Conservation (phyloP, 768 basidiomycete genomes). For the Panaeolus cyanescens region DNA sequence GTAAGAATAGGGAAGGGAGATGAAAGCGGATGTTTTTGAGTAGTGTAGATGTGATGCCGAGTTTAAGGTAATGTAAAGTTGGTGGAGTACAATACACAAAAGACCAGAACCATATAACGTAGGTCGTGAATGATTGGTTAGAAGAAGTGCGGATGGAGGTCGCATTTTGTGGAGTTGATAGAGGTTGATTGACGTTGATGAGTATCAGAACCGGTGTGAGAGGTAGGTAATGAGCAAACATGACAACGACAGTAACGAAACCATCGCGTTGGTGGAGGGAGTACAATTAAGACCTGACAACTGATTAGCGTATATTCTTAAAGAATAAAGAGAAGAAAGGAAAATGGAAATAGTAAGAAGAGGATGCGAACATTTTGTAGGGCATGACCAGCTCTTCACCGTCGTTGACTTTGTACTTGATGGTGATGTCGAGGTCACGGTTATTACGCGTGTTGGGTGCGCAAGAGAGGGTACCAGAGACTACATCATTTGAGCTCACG, state of each 20-base stretch:
- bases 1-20: slow-evolving; percentile 3
- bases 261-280: slow-evolving; percentile 11
- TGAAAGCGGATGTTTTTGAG: not conserved
- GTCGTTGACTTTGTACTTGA: slow-evolving; percentile 61
- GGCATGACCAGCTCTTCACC: slow-evolving; percentile 46
- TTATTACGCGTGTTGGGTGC: slow-evolving; percentile 92
- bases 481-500: slow-evolving; percentile 67
- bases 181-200: slow-evolving; percentile 2
- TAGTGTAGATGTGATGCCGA: not conserved
- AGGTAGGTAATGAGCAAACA: not conserved
- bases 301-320: slow-evolving; percentile 56
- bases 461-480: slow-evolving; percentile 74
- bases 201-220: too few relatives aligned
- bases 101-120: not conserved
- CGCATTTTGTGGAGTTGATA: not conserved
- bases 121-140: not conserved
- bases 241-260: slow-evolving; percentile 1
- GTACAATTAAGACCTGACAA: slow-evolving; percentile 71
- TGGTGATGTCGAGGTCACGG: slow-evolving; percentile 90
- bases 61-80: not conserved
- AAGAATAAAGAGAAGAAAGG: slow-evolving; percentile 13
- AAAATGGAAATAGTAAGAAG: slow-evolving; percentile 21
- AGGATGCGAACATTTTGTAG: slow-evolving; percentile 84
- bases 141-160: not conserved
- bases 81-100: not conserved